These are phyloP conservation scores for Kluyveromyces sp. DNA, from an alignment of 1,139 yeast species.

Conservation along the genomic window DNA sequence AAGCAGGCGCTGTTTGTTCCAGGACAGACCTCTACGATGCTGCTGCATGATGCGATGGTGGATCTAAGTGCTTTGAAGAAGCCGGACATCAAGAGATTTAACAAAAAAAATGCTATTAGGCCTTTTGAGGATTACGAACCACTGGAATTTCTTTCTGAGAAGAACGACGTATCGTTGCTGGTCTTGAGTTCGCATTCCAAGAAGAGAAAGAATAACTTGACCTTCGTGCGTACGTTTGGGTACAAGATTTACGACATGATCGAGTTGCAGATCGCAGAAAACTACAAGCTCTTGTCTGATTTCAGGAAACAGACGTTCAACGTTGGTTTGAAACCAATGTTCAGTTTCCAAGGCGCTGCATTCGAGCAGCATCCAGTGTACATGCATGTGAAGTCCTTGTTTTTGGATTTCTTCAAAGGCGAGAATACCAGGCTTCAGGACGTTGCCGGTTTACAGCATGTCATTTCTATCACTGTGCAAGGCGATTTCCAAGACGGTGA, in stretches of 20 bases:
- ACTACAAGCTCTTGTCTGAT: slow-evolving; percentile 67
- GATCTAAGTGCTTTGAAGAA: slow-evolving; percentile 88
- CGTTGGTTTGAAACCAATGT: slow-evolving; percentile 91
- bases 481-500: slow-evolving; percentile 70
- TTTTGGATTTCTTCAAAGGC: slow-evolving; percentile 88
- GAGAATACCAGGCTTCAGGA: slow-evolving; percentile 79
- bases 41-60: slow-evolving; percentile 81
- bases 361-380: slow-evolving; percentile 86
- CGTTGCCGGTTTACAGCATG: slow-evolving; percentile 89
- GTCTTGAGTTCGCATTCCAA: slow-evolving; percentile 81
- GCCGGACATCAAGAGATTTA: slow-evolving; percentile 82
- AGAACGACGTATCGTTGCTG: slow-evolving; percentile 82
- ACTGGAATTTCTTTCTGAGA: slow-evolving; percentile 87
- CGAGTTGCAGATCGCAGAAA: slow-evolving; percentile 69
- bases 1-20: slow-evolving; percentile 89
- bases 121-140: slow-evolving; percentile 91
- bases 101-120: slow-evolving; percentile 78
- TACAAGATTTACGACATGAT: slow-evolving; percentile 89
- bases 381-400: slow-evolving; percentile 78
- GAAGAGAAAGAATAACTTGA: slow-evolving; percentile 87
- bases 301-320: slow-evolving; percentile 76
- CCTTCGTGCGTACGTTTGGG: slow-evolving; percentile 84
- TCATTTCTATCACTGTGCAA: slow-evolving; percentile 75
- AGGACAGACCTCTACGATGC: slow-evolving; percentile 73
- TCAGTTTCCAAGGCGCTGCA: slow-evolving; percentile 85